These are phyloP conservation scores for Trichoderma erinaceum DNA, from an alignment of 495 filamentous ascomycete genomes.

Conservation along the genomic window DNA sequence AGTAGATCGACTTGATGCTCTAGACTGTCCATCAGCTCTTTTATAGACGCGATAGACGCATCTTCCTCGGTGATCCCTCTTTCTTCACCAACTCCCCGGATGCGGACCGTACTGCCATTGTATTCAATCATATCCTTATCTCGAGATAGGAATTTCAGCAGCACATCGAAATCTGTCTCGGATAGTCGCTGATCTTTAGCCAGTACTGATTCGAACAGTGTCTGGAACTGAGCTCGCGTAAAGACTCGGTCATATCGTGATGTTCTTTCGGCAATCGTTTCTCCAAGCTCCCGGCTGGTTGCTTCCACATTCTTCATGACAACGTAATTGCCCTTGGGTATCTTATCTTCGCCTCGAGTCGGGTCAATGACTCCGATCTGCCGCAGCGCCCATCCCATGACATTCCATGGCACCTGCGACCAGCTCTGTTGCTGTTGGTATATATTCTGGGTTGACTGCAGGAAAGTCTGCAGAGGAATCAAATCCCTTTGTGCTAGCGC, in stretches of 20 bases:
- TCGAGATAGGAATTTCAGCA: slow-evolving; percentile 66
- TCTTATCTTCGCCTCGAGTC: slow-evolving; percentile 32
- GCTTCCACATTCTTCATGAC: slow-evolving; percentile 55
- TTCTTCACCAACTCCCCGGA: slow-evolving; percentile 46
- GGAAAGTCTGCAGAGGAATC: slow-evolving; percentile 60
- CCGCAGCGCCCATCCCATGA: slow-evolving; percentile 70
- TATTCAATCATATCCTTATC: slow-evolving; percentile 59
- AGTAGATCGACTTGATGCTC: slow-evolving; percentile 51
- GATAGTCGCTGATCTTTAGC: slow-evolving; percentile 49
- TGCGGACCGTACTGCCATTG: slow-evolving; percentile 69
- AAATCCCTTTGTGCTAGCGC: slow-evolving; percentile 61
- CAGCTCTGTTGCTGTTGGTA: slow-evolving; percentile 48
- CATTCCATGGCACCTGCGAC: slow-evolving; percentile 39
- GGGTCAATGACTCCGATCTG: slow-evolving; percentile 59
- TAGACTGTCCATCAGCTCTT: slow-evolving; percentile 56
- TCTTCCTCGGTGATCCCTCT: slow-evolving; percentile 64
- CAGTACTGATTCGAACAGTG: slow-evolving; percentile 50
- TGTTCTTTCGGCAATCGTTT: slow-evolving; percentile 35
- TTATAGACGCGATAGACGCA: slow-evolving; percentile 70
- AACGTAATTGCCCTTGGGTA: slow-evolving; percentile 50
- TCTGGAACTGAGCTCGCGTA: slow-evolving; percentile 56
- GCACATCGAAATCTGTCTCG: slow-evolving; percentile 58
- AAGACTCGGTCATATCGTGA: slow-evolving; percentile 58
- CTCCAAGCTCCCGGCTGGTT: slow-evolving; percentile 40
- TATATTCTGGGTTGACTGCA: slow-evolving; percentile 54